A percentile compares a stretch with the other conserved stretches of the same genome.
Conservation (phyloP, 2,329 filamentous ascomycete species). For the Cordyceps cicadae region DNA sequence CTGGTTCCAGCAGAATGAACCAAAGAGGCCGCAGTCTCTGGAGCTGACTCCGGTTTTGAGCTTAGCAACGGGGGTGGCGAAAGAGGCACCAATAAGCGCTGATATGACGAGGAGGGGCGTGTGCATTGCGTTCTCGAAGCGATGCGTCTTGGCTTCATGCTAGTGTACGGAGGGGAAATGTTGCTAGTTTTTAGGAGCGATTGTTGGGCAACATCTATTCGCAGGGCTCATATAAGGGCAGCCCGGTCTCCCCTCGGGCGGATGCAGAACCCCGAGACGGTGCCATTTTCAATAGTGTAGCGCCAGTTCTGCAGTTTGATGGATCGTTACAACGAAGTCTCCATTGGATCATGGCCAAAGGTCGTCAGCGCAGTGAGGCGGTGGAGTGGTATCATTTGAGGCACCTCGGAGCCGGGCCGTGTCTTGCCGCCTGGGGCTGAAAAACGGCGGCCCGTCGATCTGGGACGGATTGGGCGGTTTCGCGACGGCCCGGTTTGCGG, state of each 20-base stretch:
- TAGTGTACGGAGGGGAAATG: not conserved
- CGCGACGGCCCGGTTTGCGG: not conserved
- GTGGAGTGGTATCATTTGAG: not conserved
- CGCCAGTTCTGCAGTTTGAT: not conserved
- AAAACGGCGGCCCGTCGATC: not conserved
- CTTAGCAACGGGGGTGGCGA: not conserved
- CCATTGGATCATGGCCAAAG: too few relatives aligned
- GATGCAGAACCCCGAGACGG: too few relatives aligned
- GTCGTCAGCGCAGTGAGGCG: too few relatives aligned
- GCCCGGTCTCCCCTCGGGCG: not conserved
- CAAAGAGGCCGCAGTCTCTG: too few relatives aligned
- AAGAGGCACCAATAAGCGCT: not conserved
- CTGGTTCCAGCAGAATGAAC: not conserved
- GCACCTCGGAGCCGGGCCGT: not conserved
- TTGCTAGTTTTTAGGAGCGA: not conserved
- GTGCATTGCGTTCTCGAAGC: not conserved
- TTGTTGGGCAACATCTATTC: not conserved
- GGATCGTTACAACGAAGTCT: not conserved
- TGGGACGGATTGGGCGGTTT: not conserved
- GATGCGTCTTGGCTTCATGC: not conserved
- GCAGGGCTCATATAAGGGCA: not conserved
- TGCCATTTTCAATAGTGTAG: not conserved
- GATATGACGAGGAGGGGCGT: not conserved
- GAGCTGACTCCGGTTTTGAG: not conserved
- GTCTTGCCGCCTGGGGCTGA: not conserved